Conservation (phyloP, 768 basidiomycete genomes). For the Infundibulicybe gibba region DNA sequence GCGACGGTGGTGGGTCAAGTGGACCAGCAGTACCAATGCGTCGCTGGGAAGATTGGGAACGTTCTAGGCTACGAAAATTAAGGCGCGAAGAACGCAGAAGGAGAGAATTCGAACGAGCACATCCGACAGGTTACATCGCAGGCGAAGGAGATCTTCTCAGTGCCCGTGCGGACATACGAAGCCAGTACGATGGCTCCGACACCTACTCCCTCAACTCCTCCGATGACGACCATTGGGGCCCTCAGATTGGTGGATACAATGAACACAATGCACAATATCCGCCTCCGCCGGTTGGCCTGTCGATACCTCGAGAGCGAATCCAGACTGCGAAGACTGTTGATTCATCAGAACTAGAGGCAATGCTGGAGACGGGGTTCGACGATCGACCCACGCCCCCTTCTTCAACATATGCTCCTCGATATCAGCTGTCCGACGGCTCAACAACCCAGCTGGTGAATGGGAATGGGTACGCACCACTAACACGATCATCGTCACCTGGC, state of each 20-base stretch:
- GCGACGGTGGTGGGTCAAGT: constrained; percentile 47
- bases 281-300: constrained; percentile 78
- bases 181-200: constrained; percentile 77
- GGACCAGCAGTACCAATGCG: constrained; percentile 79
- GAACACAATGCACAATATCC: constrained; percentile 77
- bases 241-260: constrained; percentile 94
- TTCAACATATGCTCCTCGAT: constrained; percentile 46
- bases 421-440: constrained; percentile 59
- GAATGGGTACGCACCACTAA: constrained; percentile 57
- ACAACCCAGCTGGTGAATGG: constrained; percentile 37
- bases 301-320: constrained; percentile 36
- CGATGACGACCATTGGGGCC: constrained; percentile 95
- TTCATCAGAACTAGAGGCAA: constrained; percentile 80
- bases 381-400: constrained; percentile 54
- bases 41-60: constrained; percentile 99
- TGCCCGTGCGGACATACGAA: constrained; percentile 50
- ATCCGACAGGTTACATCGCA: constrained; percentile 63
- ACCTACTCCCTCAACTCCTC: constrained; percentile 78
- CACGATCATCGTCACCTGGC: constrained; percentile 45
- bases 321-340: constrained; percentile 50
- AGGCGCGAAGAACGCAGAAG: constrained; percentile 82
- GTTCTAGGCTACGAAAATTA: constrained; percentile 87
- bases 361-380: constrained; percentile 90
- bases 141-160: constrained; percentile 63
- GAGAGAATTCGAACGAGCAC: constrained; percentile 75